Evolutionary conservation across 768 basidiomycete species (phyloP).

Genomic region (Leucocoprinus sp.): DNA sequence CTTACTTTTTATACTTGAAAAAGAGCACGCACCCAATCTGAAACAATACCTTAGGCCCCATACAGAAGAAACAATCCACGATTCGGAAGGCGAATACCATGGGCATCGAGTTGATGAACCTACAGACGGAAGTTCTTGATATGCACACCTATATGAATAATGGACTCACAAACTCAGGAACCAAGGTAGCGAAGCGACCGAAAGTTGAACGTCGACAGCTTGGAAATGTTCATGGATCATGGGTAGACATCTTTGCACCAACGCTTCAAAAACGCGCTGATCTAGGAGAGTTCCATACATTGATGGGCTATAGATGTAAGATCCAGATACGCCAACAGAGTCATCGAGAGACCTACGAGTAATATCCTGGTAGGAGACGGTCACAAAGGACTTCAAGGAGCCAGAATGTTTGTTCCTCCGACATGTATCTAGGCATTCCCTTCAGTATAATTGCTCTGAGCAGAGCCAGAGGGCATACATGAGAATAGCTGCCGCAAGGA

Average conservation of each 20-base stretch:
- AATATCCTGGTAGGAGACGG: conserved; percentile 93
- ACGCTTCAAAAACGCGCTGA: conserved; percentile 93
- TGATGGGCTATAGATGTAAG: conserved; percentile 54
- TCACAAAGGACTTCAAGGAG: conserved; percentile 91
- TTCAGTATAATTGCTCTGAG: neutral
- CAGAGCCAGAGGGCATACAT: conserved; percentile 44
- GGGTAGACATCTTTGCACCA: conserved; percentile 83
- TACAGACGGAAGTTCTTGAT: conserved; percentile 17
- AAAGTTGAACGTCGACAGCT: conserved; percentile 88
- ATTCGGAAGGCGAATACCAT: conserved; percentile 98
- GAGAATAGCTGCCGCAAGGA: conserved; percentile 89
- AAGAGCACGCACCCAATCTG: conserved; percentile 81
- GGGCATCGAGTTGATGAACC: conserved; percentile 90
- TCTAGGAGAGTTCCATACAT: conserved; percentile 99
- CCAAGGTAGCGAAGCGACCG: conserved; percentile 96
- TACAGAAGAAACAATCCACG: conserved; percentile 96
- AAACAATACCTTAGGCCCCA: conserved; percentile 98
- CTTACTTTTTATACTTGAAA: neutral
- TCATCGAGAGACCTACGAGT: conserved; percentile 48
- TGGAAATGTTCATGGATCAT: conserved; percentile 93
- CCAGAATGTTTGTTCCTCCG: conserved; percentile 99
- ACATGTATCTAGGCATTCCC: conserved; percentile 73
- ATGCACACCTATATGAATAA: neutral
- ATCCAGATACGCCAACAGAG: neutral
- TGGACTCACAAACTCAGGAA: conserved; percentile 86